phyloP scores from a whole-genome alignment of 108 stramenopile genomes.

The Cyclotella cryptica region DNA sequence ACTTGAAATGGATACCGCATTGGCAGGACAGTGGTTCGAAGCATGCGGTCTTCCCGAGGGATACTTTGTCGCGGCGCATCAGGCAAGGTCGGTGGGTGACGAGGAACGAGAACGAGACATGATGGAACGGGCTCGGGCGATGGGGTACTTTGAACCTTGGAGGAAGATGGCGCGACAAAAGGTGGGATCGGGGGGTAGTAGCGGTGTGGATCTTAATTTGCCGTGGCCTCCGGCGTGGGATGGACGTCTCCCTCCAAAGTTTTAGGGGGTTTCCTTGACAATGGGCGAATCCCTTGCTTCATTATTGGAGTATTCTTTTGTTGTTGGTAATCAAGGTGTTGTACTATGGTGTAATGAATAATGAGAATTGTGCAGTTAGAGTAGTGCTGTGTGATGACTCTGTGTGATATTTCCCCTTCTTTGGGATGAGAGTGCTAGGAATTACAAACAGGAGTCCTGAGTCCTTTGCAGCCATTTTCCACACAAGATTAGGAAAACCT shows the following conservation, averaged over 20 bases:
- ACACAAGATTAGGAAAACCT: too few relatives aligned
- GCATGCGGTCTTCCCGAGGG: constrained; percentile 6
- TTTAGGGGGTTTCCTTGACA: too few relatives aligned
- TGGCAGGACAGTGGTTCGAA: constrained; percentile 5
- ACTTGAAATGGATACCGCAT: neutral
- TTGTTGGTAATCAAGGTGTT: too few relatives aligned
- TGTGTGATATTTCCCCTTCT: too few relatives aligned
- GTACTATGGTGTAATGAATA: too few relatives aligned
- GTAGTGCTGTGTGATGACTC: too few relatives aligned
- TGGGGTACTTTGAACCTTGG: constrained; percentile 3
- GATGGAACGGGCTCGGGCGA: constrained; percentile 1
- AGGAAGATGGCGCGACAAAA: neutral
- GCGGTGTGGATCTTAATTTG: constrained; percentile 7
- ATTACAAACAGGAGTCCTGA: too few relatives aligned
- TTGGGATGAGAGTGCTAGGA: too few relatives aligned
- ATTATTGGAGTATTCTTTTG: too few relatives aligned
- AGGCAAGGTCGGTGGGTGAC: neutral
- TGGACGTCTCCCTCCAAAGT: neutral
- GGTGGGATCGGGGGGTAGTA: neutral
- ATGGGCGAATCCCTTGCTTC: too few relatives aligned
- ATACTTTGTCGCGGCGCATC: constrained; percentile 7
- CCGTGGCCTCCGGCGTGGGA: constrained; percentile 8
- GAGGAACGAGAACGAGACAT: neutral
- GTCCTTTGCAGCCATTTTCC: too few relatives aligned
- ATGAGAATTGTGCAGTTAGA: too few relatives aligned